Evolutionary conservation across 352 stramenopile genomes (phyloP).

Genomic region (Globisporangium echinulatum): DNA sequence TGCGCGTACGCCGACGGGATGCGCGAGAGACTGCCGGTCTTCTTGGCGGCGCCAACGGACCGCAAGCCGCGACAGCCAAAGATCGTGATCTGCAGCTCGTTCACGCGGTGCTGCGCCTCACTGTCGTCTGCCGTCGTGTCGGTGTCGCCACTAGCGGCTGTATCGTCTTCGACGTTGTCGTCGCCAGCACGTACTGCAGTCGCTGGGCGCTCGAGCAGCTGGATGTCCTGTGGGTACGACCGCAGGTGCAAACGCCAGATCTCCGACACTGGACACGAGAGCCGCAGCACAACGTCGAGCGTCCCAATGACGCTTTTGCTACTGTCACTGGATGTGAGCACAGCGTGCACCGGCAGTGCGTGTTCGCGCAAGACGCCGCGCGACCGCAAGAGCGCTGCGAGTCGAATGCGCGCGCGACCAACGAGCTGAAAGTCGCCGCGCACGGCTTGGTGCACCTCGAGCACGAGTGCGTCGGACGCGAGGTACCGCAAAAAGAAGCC

Average conservation of each 20-base stretch:
- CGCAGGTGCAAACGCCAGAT: conserved; percentile 89
- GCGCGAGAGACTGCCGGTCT: conserved; percentile 18
- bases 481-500: conserved; percentile 91
- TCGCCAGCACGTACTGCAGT: not conserved
- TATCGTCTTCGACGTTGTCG: conserved; percentile 3
- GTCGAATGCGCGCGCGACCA: conserved; percentile 49
- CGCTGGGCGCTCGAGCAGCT: conserved; percentile 29
- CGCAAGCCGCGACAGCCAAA: conserved; percentile 55
- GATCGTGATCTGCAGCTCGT: conserved; percentile 65
- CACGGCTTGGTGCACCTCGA: conserved; percentile 88
- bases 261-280: conserved; percentile 87
- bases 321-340: conserved; percentile 7
- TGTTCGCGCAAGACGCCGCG: conserved; percentile 72
- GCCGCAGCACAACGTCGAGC: conserved; percentile 75
- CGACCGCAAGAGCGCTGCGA: conserved; percentile 68
- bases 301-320: conserved; percentile 46
- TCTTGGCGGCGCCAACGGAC: conserved; percentile 29
- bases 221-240: conserved; percentile 79
- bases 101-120: conserved; percentile 19
- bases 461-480: conserved; percentile 72
- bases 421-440: conserved; percentile 88
- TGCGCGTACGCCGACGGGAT: conserved; percentile 80
- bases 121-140: conserved; percentile 18
- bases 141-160: not conserved
- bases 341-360: conserved; percentile 35